phyloP scores from a whole-genome alignment of 2,329 filamentous ascomycete species.

The Torrubiella hemipterigena region DNA sequence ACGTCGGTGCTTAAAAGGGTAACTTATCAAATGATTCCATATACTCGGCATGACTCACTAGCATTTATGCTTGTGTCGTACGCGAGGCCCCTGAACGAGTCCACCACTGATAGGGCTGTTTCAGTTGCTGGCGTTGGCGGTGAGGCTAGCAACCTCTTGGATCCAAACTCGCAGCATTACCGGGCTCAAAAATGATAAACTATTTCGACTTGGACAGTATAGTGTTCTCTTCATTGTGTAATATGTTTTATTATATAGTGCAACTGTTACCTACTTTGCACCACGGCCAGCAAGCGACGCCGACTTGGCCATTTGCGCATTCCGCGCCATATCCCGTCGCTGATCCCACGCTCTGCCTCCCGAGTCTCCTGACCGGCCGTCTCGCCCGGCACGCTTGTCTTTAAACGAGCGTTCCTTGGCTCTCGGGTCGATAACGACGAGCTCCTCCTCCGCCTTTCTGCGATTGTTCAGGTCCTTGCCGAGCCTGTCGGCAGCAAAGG shows the following conservation, averaged over 20 bases:
- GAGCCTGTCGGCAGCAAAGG: constrained; percentile 77
- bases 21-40: too few species aligned
- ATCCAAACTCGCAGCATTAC: too few species aligned
- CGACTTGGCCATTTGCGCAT: constrained; percentile 41
- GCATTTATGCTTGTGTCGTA: too few species aligned
- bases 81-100: too few species aligned
- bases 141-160: too few species aligned
- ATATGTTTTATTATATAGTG: constrained; percentile 1
- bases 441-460: constrained; percentile 78
- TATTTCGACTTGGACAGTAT: too few species aligned
- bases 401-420: constrained; percentile 67
- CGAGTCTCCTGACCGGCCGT: constrained; percentile 37
- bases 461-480: constrained; percentile 90
- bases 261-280: constrained; percentile 30
- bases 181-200: too few species aligned
- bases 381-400: constrained; percentile 48
- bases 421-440: constrained; percentile 85
- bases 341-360: constrained; percentile 48
- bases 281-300: constrained; percentile 44
- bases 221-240: constrained; percentile 1
- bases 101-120: too few species aligned
- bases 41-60: too few species aligned
- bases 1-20: too few species aligned
- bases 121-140: too few species aligned
- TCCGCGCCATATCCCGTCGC: constrained; percentile 32